Percentiles rank a stretch among this genome's conserved stretches.
phyloP scores from a whole-genome alignment of 1,139 yeast genomes.

The Saccharomyces uvarum region DNA sequence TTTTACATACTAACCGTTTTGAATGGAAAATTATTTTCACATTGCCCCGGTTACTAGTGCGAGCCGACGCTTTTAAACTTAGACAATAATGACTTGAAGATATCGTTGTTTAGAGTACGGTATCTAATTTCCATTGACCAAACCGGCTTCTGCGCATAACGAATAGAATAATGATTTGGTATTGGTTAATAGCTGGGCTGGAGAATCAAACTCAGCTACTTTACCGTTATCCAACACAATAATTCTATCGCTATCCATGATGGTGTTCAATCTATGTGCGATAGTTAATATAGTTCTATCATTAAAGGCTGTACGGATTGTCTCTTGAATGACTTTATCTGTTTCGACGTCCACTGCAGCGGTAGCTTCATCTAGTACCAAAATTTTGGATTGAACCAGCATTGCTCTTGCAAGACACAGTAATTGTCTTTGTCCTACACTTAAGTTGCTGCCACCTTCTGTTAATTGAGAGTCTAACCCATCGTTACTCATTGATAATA shows the following conservation, averaged over 20 bases:
- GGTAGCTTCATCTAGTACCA: constrained; percentile 91
- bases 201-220: constrained; percentile 83
- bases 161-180: constrained; percentile 69
- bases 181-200: constrained; percentile 57
- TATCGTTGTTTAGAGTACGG: background rate
- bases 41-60: background rate
- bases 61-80: background rate
- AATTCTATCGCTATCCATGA: constrained; percentile 83
- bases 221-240: constrained; percentile 79
- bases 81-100: background rate
- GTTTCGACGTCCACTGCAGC: constrained; percentile 97
- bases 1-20: background rate
- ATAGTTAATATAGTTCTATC: constrained; percentile 88
- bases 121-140: constrained; percentile 8
- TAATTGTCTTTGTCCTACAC: constrained; percentile 87
- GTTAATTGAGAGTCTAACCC: constrained; percentile 58
- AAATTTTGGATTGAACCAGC: constrained; percentile 65
- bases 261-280: constrained; percentile 91
- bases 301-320: constrained; percentile 76
- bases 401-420: constrained; percentile 88
- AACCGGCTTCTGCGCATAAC: constrained; percentile 51
- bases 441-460: constrained; percentile 83
- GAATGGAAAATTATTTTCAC: background rate
- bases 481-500: constrained; percentile 48
- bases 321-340: constrained; percentile 76